Base-by-base conservation (phyloP, 129 eudicot species). In the Flaveria bidentis region DNA sequence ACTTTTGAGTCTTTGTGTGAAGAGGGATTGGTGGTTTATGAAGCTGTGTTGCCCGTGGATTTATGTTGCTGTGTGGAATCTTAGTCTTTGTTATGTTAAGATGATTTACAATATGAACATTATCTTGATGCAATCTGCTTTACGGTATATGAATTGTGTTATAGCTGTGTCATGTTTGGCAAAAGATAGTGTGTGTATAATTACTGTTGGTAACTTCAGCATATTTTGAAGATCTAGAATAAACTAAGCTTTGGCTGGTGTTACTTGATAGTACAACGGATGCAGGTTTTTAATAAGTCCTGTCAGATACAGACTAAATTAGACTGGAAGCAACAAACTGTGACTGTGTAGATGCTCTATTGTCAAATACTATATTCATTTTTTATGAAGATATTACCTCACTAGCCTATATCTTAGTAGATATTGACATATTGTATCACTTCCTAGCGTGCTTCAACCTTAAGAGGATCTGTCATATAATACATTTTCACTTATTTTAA, bases 101-200 rank as follows among this genome's bases (percentile, higher is more conserved):
- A 53, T 57, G 52, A 28, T 69, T 17, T 56, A 69, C 42, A 0
- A 41, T 56, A 20, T 56, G 77, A 44, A 49, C 9, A 51, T 20
- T 70, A 69, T 70, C 13, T 2, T 26, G 76, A n/a, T 78, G 51
- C 81, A 20, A 69, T 33, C 25, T 78, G 70, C 47, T 46, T 47
- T 60, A 78, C 69, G 28, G 26, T 18, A 60, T 46, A 26, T 67
- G 69, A 26, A 28, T 26, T 25, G 75, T 57, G 25, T 36, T 56
- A 66, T 57, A 52, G 47, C 23, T 57, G 50, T 22, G 2, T 68
- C 12, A 22, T 22, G 36, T 69, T 45, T 67, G 67, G 28, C 18
- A 2, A 64, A 52, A 26, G 42, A 26, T 61, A 12, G 26, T 14
- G 1, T 26, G 67, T 61, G 17, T 61, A 26, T 28, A 4, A 14